phyloP scores from a whole-genome alignment of 2,329 filamentous ascomycete species.

The Fusarium pseudograminearum region DNA sequence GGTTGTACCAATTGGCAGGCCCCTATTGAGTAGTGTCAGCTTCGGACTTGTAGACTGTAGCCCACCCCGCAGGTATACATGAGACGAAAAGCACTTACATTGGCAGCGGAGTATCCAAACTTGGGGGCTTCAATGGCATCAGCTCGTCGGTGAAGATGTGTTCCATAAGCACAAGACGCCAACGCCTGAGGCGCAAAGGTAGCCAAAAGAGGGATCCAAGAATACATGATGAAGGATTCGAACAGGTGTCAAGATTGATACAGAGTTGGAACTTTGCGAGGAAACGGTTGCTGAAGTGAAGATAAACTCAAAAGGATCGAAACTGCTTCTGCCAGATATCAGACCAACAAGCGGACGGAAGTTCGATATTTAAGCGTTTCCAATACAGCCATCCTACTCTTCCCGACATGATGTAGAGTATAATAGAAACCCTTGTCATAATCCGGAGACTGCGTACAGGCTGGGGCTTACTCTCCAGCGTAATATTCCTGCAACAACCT shows the following conservation, averaged over 20 bases:
- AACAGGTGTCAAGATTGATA: not conserved
- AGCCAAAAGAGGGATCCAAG: constrained; percentile 34
- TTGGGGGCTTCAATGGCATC: constrained; percentile 51
- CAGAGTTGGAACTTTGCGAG: not conserved
- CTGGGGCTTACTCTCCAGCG: constrained; percentile 16
- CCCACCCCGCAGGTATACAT: too few species aligned
- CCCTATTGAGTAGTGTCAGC: constrained; percentile 49
- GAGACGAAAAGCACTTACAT: constrained; percentile 43
- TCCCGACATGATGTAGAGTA: not conserved
- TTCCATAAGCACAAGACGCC: constrained; percentile 57
- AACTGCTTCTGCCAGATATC: not conserved
- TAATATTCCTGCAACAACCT: constrained; percentile 1
- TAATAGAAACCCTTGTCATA: not conserved
- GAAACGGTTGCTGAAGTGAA: not conserved
- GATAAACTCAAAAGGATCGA: not conserved
- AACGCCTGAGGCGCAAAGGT: constrained; percentile 35
- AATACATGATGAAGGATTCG: constrained; percentile 10
- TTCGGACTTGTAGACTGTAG: accelerated
- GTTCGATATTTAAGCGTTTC: constrained; percentile 8
- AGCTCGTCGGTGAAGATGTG: constrained; percentile 51
- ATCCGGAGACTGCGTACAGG: not conserved
- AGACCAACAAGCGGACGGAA: not conserved
- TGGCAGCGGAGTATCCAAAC: constrained; percentile 55
- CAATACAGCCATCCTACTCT: not conserved
- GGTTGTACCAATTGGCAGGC: constrained; percentile 65